Conservation (phyloP, 352 stramenopile species). For the Phytophthora quininea region DNA sequence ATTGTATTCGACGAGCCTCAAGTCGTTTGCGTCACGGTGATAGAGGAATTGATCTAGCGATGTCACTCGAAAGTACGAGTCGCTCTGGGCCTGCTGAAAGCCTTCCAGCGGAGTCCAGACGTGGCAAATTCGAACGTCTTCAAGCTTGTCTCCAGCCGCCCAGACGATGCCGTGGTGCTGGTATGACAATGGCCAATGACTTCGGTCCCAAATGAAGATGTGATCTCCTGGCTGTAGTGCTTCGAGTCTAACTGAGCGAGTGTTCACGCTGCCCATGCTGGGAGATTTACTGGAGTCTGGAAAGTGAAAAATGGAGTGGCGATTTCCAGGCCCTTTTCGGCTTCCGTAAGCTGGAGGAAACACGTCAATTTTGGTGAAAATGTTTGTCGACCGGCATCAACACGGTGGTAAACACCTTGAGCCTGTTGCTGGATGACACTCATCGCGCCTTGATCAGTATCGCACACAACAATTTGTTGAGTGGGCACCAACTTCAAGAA, state of each 20-base stretch:
- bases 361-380: background rate
- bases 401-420: background rate
- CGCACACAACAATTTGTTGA: background rate
- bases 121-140: conserved; percentile 57
- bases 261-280: conserved; percentile 49
- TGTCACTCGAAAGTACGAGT: conserved; percentile 66
- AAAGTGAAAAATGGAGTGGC: background rate
- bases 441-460: background rate
- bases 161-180: conserved; percentile 63
- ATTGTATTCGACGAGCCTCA: conserved; percentile 63
- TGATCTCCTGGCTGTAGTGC: conserved; percentile 60
- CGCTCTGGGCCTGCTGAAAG: conserved; percentile 48
- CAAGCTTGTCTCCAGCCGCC: conserved; percentile 39
- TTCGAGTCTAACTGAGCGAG: conserved; percentile 36
- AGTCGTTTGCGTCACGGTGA: conserved; percentile 37
- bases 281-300: background rate
- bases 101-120: conserved; percentile 58
- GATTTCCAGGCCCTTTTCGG: background rate
- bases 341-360: no score
- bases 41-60: conserved; percentile 63
- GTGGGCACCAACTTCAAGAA: background rate
- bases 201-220: conserved; percentile 57
- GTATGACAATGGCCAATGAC: conserved; percentile 57
- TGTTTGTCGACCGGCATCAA: background rate
- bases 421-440: background rate